phyloP scores from a whole-genome alignment of 495 filamentous ascomycete species.

The Aspergillus saccharolyticus region DNA sequence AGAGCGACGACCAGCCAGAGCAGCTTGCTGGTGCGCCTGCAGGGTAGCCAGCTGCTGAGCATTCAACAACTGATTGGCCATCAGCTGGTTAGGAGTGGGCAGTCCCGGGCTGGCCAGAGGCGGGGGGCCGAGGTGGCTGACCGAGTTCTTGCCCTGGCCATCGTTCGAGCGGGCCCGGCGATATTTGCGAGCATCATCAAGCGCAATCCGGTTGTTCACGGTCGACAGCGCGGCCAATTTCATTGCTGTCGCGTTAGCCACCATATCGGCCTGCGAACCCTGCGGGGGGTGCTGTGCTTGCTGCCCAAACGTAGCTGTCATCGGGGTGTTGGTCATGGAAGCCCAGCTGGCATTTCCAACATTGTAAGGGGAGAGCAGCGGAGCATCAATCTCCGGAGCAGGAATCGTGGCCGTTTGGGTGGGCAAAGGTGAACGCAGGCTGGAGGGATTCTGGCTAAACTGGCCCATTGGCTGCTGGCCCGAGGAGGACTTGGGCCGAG shows the following conservation, averaged over 20 bases:
- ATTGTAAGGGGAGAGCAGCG: constrained; percentile 84
- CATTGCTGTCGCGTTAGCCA: constrained; percentile 98
- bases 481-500: constrained; percentile 85
- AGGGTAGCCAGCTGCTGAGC: constrained; percentile 82
- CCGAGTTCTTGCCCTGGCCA: constrained; percentile 51
- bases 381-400: constrained; percentile 72
- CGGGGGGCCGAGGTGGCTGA: constrained; percentile 41
- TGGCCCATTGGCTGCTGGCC: constrained; percentile 93
- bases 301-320: constrained; percentile 76
- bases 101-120: constrained; percentile 48
- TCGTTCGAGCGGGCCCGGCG: constrained; percentile 88
- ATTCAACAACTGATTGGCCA: constrained; percentile 81
- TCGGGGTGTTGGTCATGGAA: constrained; percentile 96
- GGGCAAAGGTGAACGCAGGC: constrained; percentile 76
- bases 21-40: constrained; percentile 76
- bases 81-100: constrained; percentile 63
- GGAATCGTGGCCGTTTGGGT: constrained; percentile 77
- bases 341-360: constrained; percentile 89
- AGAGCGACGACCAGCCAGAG: constrained; percentile 74
- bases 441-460: constrained; percentile 79
- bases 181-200: constrained; percentile 94
- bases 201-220: constrained; percentile 94
- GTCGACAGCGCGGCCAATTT: constrained; percentile 95
- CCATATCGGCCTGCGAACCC: constrained; percentile 86
- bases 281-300: constrained; percentile 40